Conservation (phyloP, 257 asterid genomes). For the Solanum appendiculatum region DNA sequence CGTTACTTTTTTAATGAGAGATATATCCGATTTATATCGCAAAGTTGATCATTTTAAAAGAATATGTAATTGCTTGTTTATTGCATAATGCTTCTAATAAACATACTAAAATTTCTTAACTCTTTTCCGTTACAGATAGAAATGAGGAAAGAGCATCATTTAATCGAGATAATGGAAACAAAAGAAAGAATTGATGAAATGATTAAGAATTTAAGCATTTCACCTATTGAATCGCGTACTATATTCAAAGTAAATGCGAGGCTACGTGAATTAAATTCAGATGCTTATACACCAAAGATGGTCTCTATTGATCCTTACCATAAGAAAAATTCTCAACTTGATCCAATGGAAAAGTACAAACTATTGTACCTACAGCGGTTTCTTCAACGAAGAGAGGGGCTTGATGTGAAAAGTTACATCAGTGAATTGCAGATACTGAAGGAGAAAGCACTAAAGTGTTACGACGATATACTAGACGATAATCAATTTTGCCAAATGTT, state of each 20-base stretch:
- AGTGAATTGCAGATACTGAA: background rate
- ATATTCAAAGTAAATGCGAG: slow-evolving; percentile 4
- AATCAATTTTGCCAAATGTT: background rate
- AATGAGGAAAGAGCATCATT: too few relatives aligned
- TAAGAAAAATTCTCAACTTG: background rate
- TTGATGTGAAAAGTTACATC: background rate
- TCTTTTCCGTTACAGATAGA: too few relatives aligned
- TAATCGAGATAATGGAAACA: too few relatives aligned
- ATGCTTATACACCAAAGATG: slow-evolving; percentile 1
- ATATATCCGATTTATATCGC: too few relatives aligned
- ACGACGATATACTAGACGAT: background rate
- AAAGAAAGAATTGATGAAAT: too few relatives aligned
- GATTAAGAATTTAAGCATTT: too few relatives aligned
- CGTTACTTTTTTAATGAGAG: too few relatives aligned
- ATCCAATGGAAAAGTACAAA: background rate
- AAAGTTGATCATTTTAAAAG: too few relatives aligned
- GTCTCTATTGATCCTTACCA: background rate
- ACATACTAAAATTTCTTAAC: too few relatives aligned
- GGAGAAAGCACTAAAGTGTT: background rate
- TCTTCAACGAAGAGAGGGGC: background rate
- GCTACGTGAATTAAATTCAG: background rate
- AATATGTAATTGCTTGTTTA: too few relatives aligned
- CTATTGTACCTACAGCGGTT: background rate
- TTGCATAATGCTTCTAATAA: too few relatives aligned
- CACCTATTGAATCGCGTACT: too few relatives aligned